These are phyloP conservation scores for Chimonanthus praecox DNA, from an alignment of 164 flowering plant species.

Conservation along the genomic window DNA sequence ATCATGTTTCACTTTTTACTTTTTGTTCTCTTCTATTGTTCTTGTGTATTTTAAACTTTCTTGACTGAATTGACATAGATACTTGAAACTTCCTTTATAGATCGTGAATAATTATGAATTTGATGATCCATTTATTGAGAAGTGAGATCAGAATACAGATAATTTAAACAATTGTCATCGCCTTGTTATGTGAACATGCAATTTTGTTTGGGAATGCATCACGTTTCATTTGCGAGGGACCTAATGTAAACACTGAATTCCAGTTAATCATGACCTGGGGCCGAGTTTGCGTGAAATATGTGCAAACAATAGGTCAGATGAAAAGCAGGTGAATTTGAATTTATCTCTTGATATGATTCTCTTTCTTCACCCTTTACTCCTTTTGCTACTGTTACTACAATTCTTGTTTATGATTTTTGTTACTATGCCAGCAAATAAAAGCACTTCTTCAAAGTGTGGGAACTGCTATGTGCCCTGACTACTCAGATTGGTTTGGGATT, in stretches of 20 bases:
- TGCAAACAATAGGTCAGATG: slow-evolving; percentile 79
- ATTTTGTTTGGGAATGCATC: neutral
- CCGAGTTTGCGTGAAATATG: slow-evolving; percentile 79
- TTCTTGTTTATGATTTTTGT: neutral
- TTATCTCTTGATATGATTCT: neutral
- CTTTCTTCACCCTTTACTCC: neutral
- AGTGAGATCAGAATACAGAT: neutral
- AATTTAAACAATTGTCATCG: neutral
- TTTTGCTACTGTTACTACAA: neutral
- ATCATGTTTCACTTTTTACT: too few relatives aligned
- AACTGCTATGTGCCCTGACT: slow-evolving; percentile 67
- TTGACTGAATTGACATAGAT: too few relatives aligned
- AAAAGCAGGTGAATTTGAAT: slow-evolving; percentile 60
- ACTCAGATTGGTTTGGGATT: slow-evolving; percentile 70
- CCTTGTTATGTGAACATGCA: neutral
- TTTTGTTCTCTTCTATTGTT: too few relatives aligned
- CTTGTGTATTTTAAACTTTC: too few relatives aligned
- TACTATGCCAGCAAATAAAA: slow-evolving; percentile 64
- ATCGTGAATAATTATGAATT: too few relatives aligned
- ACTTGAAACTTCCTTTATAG: too few relatives aligned
- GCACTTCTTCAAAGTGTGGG: slow-evolving; percentile 83
- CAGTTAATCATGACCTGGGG: slow-evolving; percentile 64
- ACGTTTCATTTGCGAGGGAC: neutral
- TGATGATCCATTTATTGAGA: too few relatives aligned
- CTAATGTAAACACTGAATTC: slow-evolving; percentile 2